Base-by-base conservation (phyloP, 768 basidiomycete genomes). In the Russula virescens region DNA sequence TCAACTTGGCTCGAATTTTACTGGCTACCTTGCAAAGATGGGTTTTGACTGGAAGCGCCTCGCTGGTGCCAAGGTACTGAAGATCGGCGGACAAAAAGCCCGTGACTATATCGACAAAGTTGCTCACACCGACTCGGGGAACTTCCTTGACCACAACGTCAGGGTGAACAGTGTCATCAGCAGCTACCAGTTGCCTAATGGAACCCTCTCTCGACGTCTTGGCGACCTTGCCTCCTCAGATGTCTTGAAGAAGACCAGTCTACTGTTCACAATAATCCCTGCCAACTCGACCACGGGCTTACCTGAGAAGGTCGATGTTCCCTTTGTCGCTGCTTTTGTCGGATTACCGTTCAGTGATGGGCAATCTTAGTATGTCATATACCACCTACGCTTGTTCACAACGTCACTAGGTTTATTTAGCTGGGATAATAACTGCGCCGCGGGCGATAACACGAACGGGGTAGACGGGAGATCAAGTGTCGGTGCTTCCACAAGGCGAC, bases 121-220 rank as follows among this genome's bases (percentile, higher is more conserved):
- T 52, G 85, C 86, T 2, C 71, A 71, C 43, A 84, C 81, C 3
- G 79, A 82, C 19, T 81, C 81, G 5, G 84, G 86, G 5, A 85
- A 85, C 66, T 86, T 80, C 69, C 74, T 87, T 52, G 83, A 86
- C 68, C 83, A 84, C 65, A 81, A 81, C 31, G 77, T 86, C 48
- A 79, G 86, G 38, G 80, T 85, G 45, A 87, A 86, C 73, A 82
- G 80, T 45, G 84, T 81, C 4, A 81, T 83, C 72, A 81, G 78
- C 38, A 82, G 82, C 68, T 86, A 86, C 68, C 75, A 82, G 11
- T 66, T 74, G 42, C 56, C 61, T 13, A 76, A 71, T 10, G 75
- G 74, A 0, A 68, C 60, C n/a, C 84, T 80, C 67, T 83, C 81
- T 21, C 85, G 86, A 71, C 77, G 83, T 16, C 68, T 87, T 51